Evolutionary conservation across 2,329 filamentous ascomycete species (phyloP), one percentile per base, ranked within the genome.

Genomic region (Penicillium sp.): DNA sequence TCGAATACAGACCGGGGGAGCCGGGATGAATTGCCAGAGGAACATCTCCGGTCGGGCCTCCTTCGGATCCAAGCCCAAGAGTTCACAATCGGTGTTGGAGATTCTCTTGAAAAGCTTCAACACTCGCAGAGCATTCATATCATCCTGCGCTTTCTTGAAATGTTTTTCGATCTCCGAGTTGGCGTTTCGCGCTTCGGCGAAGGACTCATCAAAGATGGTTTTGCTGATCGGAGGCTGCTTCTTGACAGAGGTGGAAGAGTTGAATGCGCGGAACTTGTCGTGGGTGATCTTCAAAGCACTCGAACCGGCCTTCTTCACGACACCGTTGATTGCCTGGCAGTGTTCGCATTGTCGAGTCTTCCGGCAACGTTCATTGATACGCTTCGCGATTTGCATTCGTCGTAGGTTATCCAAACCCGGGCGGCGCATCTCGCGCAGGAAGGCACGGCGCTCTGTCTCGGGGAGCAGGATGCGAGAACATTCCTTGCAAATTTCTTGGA

Each of bases 401-500:
- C 91, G 88, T 65, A 98, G 82, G 68, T 94, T 97, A 77, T 99
- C 95, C 71, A 97, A 87, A 40, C 89, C 88, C 0, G 92, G 92
- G 26, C 89, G 86, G 65, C 94, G 87, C 73, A 98, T 83, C 68
- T 93, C 90, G 64, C 87, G 90, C n/a, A 97, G 82, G 69, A 90
- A 96, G 3, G 84, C 80, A 44, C 91, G 88, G 67, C 92, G 88
- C 70, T 96, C 92, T 22, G 86, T 82, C 74, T 97, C 93, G 40
- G 90, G 88, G 26, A 99, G 85, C 59, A 99, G 80, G 7, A 98
- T 90, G 64, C 86, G 86, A 26, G 92, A 91, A 75, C 95, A 99
- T 73, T 93, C 89, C 82, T 97, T 99, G 88, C 95, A 99, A 67
- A 99, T 96, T 73, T 95, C 91, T 76, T 98, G 93, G 26, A 99